phyloP scores from a whole-genome alignment of 2,329 filamentous ascomycete species.

The Cercospora zeina region DNA sequence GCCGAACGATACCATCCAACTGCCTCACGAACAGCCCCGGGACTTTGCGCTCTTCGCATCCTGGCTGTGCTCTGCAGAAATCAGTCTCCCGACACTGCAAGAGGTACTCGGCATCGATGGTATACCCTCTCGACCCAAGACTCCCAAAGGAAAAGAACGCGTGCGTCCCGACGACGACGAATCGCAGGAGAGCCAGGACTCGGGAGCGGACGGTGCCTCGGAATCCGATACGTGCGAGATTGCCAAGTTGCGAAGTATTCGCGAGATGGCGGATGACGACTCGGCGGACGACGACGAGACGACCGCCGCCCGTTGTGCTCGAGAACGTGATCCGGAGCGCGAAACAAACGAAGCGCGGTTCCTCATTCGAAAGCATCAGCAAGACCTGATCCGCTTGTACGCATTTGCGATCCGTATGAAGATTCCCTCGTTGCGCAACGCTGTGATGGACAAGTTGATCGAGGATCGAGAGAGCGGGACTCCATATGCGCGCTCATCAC shows the following conservation, averaged over 20 bases:
- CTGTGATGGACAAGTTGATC: constrained; percentile 15
- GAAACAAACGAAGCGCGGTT: constrained; percentile 15
- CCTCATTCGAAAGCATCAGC: constrained; percentile 14
- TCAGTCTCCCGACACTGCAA: constrained; percentile 3
- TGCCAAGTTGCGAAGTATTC: background rate
- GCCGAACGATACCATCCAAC: constrained; percentile 1
- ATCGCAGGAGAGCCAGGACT: background rate
- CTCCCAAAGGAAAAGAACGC: constrained; percentile 1
- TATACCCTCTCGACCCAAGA: background rate
- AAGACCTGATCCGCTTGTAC: constrained; percentile 15
- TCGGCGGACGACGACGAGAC: constrained; percentile 6
- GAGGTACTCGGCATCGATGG: constrained; percentile 5
- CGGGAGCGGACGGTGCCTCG: background rate
- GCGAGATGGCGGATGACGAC: constrained; percentile 1
- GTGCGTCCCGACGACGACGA: background rate
- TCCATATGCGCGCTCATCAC: constrained; percentile 12
- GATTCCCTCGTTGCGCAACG: constrained; percentile 7
- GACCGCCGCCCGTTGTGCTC: constrained; percentile 10
- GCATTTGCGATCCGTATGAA: constrained; percentile 13
- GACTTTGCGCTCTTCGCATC: constrained; percentile 15
- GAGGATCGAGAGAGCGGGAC: constrained; percentile 12
- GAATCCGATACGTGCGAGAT: background rate
- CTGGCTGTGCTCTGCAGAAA: constrained; percentile 11
- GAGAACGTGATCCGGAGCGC: constrained; percentile 10
- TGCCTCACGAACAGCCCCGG: constrained; percentile 9